phyloP scores from a whole-genome alignment of 768 basidiomycete genomes.

The Suillus ampliporus region DNA sequence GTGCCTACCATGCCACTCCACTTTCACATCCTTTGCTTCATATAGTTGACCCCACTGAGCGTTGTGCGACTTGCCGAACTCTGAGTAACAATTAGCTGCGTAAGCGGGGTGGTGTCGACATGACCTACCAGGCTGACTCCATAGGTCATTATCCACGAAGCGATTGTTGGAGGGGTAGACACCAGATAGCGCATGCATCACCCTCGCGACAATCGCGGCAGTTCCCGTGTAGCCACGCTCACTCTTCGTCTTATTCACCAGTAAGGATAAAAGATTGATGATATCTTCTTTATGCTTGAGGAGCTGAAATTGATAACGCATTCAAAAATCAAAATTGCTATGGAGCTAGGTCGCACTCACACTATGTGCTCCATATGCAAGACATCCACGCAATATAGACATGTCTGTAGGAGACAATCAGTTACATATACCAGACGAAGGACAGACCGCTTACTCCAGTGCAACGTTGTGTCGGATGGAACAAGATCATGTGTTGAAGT shows the following conservation, averaged over 20 bases:
- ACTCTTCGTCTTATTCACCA: conserved; percentile 81
- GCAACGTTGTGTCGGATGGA: conserved; percentile 86
- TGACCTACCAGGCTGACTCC: conserved; percentile 72
- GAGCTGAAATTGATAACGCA: conserved; percentile 49
- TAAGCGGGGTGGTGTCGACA: conserved; percentile 14
- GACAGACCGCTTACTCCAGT: conserved; percentile 74
- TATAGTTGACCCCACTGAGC: conserved; percentile 83
- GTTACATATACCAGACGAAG: not conserved
- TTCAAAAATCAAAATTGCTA: not conserved
- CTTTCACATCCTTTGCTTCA: conserved; percentile 75
- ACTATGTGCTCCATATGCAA: conserved; percentile 72
- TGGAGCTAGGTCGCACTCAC: conserved; percentile 44
- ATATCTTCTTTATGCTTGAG: conserved; percentile 72
- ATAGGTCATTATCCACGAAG: conserved; percentile 83
- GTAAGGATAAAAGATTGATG: conserved; percentile 61
- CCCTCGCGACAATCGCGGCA: conserved; percentile 75
- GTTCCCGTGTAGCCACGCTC: conserved; percentile 88
- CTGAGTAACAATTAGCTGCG: conserved; percentile 38
- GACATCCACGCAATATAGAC: conserved; percentile 80
- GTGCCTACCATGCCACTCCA: conserved; percentile 85
- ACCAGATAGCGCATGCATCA: conserved; percentile 75
- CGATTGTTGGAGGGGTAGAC: conserved; percentile 80
- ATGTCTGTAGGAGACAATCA: conserved; percentile 55
- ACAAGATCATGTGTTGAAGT: conserved; percentile 76
- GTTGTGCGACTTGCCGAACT: conserved; percentile 66